Percentiles rank a stretch among this genome's conserved stretches.
These are phyloP conservation scores for Sclerotinia subarctica DNA, from an alignment of 2,329 filamentous ascomycete species.

Conservation along the genomic window DNA sequence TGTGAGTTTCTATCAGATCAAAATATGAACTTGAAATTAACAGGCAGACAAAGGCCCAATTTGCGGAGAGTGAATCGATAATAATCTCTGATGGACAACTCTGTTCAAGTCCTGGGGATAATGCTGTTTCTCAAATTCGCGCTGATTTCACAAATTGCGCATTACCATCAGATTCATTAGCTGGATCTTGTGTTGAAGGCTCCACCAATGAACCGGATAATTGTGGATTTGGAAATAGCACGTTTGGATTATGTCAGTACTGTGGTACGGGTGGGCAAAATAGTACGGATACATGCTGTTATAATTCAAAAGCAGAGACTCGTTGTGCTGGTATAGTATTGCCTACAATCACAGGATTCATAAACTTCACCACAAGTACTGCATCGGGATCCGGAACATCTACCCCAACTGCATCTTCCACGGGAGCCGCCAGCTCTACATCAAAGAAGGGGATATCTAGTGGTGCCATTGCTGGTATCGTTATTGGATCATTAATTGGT, in stretches of 20 bases:
- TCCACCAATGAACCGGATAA: conserved; percentile 78
- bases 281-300: conserved; percentile 92
- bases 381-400: conserved; percentile 46
- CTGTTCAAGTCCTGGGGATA: conserved; percentile 63
- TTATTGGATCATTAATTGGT: conserved; percentile 74
- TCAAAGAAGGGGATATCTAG: conserved; percentile 59
- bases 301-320: conserved; percentile 70
- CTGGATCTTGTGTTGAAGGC: conserved; percentile 71
- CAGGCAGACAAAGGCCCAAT: conserved; percentile 58
- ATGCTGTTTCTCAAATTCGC: conserved; percentile 74
- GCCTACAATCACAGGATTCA: conserved; percentile 69
- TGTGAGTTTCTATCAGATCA: conserved; percentile 48
- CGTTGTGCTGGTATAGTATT: conserved; percentile 75
- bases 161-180: conserved; percentile 75
- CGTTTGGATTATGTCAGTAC: conserved; percentile 78
- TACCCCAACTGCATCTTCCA: conserved; percentile 26
- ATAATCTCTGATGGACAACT: conserved; percentile 71
- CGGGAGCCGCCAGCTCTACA: conserved; percentile 17
- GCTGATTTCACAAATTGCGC: conserved; percentile 91
- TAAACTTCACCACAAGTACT: conserved; percentile 56
- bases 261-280: conserved; percentile 82
- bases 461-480: conserved; percentile 89
- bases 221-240: conserved; percentile 76
- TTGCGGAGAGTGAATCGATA: conserved; percentile 83
- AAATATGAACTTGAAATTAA: conserved; percentile 36